phyloP scores from a whole-genome alignment of 331 rosid genomes.

The Phaseolus coccineus region DNA sequence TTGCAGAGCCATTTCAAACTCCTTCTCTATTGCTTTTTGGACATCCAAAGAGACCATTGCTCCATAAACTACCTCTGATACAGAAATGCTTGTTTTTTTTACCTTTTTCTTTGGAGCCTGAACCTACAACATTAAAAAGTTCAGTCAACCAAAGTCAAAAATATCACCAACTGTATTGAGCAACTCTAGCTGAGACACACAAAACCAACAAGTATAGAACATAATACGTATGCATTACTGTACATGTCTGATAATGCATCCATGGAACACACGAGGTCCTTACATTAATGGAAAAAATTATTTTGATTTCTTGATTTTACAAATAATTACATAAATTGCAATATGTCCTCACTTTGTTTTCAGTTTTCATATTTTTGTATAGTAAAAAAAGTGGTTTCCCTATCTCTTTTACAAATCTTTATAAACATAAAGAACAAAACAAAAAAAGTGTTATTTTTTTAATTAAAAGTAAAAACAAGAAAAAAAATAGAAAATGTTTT shows the following conservation, averaged over 20 bases:
- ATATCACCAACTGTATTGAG: slow-evolving; percentile 4
- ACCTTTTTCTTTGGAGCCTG: slow-evolving; percentile 88
- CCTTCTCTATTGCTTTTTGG: slow-evolving; percentile 86
- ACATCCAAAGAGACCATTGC: slow-evolving; percentile 65
- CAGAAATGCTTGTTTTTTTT: slow-evolving; percentile 72
- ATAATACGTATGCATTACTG: not conserved
- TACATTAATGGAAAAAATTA: not conserved
- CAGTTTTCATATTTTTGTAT: not conserved
- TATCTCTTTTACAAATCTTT: not conserved
- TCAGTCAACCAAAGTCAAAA: slow-evolving; percentile 23
- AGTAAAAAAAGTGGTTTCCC: not conserved
- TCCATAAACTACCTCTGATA: slow-evolving; percentile 81
- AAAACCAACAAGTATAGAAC: slow-evolving; percentile 8
- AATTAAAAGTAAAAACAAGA: not conserved
- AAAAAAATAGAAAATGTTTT: not conserved
- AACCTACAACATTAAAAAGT: slow-evolving; percentile 48
- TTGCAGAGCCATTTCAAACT: slow-evolving; percentile 98
- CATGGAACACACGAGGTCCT: not conserved
- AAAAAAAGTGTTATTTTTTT: not conserved
- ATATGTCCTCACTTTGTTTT: not conserved
- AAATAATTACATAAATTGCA: not conserved
- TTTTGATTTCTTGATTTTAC: too few relatives aligned
- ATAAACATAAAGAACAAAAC: not conserved
- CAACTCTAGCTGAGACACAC: not conserved
- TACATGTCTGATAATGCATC: not conserved